Conservation (phyloP, 768 basidiomycete genomes). For the Auriscalpium orientale region DNA sequence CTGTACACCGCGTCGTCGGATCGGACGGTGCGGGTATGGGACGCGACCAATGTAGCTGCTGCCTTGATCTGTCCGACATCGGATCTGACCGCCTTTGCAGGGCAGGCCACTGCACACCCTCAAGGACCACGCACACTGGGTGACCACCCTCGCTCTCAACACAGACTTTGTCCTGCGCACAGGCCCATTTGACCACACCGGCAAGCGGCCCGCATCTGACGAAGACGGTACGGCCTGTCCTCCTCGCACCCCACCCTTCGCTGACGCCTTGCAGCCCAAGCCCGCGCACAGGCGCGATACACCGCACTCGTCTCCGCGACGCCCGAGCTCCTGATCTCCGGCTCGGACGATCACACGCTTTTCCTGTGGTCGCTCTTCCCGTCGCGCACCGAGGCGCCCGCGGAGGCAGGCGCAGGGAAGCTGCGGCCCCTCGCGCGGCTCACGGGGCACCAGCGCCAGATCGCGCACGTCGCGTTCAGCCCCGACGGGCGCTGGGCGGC, state of each 20-base stretch:
- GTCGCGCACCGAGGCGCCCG: conserved; percentile 25
- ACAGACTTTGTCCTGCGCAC: conserved; percentile 94
- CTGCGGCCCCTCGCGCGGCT: conserved; percentile 70
- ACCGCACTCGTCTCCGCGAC: conserved; percentile 50
- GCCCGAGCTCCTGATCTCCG: conserved; percentile 86
- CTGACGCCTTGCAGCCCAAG: conserved; percentile 47
- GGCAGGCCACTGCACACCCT: conserved; percentile 78
- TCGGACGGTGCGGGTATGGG: conserved; percentile 92
- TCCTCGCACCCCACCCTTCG: background rate
- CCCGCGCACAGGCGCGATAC: conserved; percentile 72
- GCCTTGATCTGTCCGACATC: background rate
- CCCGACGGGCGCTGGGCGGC: conserved; percentile 92
- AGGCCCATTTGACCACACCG: conserved; percentile 88
- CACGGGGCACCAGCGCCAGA: conserved; percentile 92
- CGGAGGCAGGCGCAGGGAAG: conserved; percentile 35
- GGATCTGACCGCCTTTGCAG: conserved; percentile 28
- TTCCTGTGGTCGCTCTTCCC: conserved; percentile 91
- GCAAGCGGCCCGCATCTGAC: conserved; percentile 70
- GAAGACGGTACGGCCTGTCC: conserved; percentile 60
- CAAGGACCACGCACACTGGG: conserved; percentile 98
- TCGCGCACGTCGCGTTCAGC: conserved; percentile 90
- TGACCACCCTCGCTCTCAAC: conserved; percentile 91
- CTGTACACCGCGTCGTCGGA: conserved; percentile 95
- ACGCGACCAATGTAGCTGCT: conserved; percentile 55
- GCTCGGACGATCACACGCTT: conserved; percentile 96